phyloP scores from a whole-genome alignment of 2,329 filamentous ascomycete species.

The Fusarium udum region DNA sequence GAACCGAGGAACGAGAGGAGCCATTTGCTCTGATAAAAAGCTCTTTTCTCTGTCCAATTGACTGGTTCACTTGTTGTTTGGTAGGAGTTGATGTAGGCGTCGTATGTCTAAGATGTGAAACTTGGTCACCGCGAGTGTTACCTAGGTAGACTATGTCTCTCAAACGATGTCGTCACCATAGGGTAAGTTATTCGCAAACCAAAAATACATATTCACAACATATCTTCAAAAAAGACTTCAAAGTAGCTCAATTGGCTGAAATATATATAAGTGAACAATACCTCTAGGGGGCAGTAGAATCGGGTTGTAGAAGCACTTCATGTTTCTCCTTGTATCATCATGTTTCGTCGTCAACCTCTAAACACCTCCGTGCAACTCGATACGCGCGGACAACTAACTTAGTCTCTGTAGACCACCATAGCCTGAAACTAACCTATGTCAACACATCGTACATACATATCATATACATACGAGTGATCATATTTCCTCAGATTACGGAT shows the following conservation, averaged over 20 bases:
- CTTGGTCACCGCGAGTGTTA: background rate
- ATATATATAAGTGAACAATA: background rate
- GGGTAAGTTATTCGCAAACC: constrained; percentile 1
- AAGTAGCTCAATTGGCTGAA: background rate
- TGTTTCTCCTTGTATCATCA: background rate
- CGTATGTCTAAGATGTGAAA: constrained; percentile 19
- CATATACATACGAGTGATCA: background rate
- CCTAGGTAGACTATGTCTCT: background rate
- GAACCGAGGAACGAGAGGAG: constrained; percentile 64
- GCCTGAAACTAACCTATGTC: background rate
- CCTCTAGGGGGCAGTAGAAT: background rate
- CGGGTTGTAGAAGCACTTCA: background rate
- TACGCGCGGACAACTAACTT: background rate
- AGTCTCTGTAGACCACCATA: background rate
- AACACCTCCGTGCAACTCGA: background rate
- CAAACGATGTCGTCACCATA: constrained; percentile 30
- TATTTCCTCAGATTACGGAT: background rate
- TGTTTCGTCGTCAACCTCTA: background rate
- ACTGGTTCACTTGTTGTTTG: background rate
- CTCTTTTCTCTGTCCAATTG: background rate
- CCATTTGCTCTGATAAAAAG: constrained; percentile 46
- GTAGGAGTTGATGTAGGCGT: background rate
- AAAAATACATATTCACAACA: background rate
- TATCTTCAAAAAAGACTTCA: background rate
- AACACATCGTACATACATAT: background rate